Evolutionary conservation across 2,329 filamentous ascomycete genomes (phyloP).

Genomic region (Blumeriella jaapii): DNA sequence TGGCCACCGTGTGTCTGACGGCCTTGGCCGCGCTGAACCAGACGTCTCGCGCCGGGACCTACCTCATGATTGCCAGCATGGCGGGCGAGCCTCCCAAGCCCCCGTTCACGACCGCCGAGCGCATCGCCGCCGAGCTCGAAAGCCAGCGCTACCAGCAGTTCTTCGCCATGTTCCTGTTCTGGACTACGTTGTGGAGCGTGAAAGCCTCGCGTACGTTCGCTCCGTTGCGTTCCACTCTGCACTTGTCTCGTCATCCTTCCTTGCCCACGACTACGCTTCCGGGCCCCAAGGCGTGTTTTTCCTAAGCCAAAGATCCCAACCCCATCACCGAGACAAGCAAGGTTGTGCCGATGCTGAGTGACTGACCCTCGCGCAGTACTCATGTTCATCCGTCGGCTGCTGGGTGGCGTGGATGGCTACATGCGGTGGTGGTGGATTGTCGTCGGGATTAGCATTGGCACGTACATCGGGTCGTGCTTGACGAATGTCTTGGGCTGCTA

Average conservation of each 20-base stretch:
- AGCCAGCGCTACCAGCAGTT: constrained; percentile 11
- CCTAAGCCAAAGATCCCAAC: no score
- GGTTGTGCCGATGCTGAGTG: not conserved
- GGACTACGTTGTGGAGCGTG: constrained; percentile 19
- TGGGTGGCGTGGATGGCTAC: constrained; percentile 9
- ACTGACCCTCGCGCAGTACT: no score
- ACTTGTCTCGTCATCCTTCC: not conserved
- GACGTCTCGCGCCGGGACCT: not conserved
- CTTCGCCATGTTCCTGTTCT: constrained; percentile 17
- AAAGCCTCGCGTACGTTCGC: constrained; percentile 7
- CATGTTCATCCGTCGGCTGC: constrained; percentile 3
- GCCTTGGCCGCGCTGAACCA: not conserved
- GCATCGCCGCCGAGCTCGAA: not conserved
- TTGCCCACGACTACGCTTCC: not conserved
- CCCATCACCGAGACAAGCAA: no score
- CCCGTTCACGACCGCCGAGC: not conserved
- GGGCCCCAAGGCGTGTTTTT: not conserved
- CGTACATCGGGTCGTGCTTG: constrained; percentile 1
- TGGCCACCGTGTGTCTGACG: not conserved
- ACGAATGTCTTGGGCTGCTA: constrained; percentile 6
- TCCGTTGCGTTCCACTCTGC: not conserved
- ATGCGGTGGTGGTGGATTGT: constrained; percentile 17
- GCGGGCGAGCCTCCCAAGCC: not conserved
- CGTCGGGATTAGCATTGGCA: constrained; percentile 9
- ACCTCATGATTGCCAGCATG: not conserved